Evolutionary conservation across 2,329 filamentous ascomycete species (phyloP).

Genomic region (Aspergillus niger): DNA sequence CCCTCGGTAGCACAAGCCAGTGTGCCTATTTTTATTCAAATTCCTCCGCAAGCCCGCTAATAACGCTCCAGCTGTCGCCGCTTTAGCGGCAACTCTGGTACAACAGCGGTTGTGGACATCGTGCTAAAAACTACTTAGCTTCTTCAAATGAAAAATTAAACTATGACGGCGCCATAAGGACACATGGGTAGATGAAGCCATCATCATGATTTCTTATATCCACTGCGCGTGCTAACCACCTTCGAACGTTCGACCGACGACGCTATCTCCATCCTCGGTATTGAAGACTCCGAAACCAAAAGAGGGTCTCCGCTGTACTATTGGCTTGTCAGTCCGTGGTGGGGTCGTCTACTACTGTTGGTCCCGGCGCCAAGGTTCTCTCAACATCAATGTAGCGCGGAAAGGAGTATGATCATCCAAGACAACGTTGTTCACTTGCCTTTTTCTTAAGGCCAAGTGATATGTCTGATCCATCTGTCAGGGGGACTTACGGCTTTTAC

Average conservation of each 20-base stretch:
- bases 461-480: too few relatives aligned
- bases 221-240: neutral
- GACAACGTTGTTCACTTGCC: neutral
- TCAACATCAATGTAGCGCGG: slow-evolving; percentile 1
- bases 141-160: neutral
- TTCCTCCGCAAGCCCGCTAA: neutral
- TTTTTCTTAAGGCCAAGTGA: too few relatives aligned
- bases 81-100: neutral
- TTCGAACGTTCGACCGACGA: neutral
- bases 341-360: neutral
- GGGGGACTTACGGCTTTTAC: too few relatives aligned
- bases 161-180: neutral
- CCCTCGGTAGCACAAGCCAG: neutral
- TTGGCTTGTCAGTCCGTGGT: neutral
- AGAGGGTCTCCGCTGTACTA: neutral
- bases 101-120: neutral
- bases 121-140: neutral
- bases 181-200: neutral
- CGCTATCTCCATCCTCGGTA: neutral
- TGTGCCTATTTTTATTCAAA: neutral
- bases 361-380: neutral
- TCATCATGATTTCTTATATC: neutral
- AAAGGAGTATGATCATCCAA: neutral
- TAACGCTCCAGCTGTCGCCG: neutral
- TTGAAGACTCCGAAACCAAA: neutral